These are phyloP conservation scores for Fraxinus latifolia DNA, from an alignment of 305 asterid species.

Conservation along the genomic window DNA sequence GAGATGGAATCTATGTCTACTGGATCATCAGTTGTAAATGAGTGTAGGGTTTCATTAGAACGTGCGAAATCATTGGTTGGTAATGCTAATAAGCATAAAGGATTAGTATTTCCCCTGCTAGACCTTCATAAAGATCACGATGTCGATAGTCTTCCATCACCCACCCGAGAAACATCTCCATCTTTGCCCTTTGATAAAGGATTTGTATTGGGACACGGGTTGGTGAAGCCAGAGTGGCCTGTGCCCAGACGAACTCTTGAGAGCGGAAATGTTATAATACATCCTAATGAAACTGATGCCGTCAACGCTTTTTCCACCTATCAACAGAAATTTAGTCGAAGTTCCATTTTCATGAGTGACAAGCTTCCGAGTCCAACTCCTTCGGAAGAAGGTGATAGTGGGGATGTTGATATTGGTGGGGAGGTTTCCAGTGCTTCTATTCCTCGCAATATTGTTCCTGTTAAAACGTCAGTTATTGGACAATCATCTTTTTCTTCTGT, in stretches of 20 bases:
- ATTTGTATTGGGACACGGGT: constrained; percentile 39
- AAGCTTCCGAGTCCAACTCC: constrained; percentile 97
- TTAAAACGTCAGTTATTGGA: constrained; percentile 26
- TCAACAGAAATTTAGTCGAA: constrained; percentile 81
- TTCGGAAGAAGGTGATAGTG: constrained; percentile 70
- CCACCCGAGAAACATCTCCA: constrained; percentile 66
- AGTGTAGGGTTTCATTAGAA: constrained; percentile 26
- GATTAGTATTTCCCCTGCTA: constrained; percentile 61
- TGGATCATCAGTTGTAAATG: constrained; percentile 37
- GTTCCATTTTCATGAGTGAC: constrained; percentile 54
- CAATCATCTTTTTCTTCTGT: constrained; percentile 43
- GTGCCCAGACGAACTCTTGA: constrained; percentile 47
- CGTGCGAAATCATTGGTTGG: constrained; percentile 32
- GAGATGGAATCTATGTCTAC: constrained; percentile 33
- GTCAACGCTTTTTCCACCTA: constrained; percentile 88
- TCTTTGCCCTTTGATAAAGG: constrained; percentile 52
- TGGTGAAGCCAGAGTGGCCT: constrained; percentile 79
- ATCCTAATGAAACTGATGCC: constrained; percentile 90
- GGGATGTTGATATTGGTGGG: constrained; percentile 55
- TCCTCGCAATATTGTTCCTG: constrained; percentile 24
- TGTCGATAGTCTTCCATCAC: constrained; percentile 93
- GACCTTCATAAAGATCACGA: constrained; percentile 96
- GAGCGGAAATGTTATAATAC: constrained; percentile 41
- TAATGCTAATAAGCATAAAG: constrained; percentile 55
- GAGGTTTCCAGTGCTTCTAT: constrained; percentile 67